These are phyloP conservation scores for Wallacemonas sp. DNA, from an alignment of 208 protist genomes.

Conservation along the genomic window DNA sequence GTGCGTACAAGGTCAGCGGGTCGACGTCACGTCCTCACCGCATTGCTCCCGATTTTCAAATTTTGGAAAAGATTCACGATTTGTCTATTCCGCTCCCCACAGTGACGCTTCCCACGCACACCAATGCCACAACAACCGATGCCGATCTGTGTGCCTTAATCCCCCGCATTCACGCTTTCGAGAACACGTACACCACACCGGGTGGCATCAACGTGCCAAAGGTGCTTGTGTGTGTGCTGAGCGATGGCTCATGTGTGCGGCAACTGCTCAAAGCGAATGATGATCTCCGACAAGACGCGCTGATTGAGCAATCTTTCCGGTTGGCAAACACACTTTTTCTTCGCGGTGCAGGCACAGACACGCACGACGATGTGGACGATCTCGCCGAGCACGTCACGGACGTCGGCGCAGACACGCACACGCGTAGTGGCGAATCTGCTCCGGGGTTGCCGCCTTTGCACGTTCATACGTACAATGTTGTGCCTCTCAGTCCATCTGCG, in stretches of 20 bases:
- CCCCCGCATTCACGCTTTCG: conserved; percentile 59
- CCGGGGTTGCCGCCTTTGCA: conserved; percentile 19
- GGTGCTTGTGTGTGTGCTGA: conserved; percentile 79
- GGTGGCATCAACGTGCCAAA: conserved; percentile 97
- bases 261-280: conserved; percentile 93
- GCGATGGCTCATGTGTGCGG: conserved; percentile 76
- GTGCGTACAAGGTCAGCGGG: conserved; percentile 36
- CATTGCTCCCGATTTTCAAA: conserved; percentile 39
- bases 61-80: conserved; percentile 31
- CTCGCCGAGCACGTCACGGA: conserved; percentile 5
- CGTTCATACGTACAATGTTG: conserved; percentile 94
- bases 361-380: no score
- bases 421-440: neutral
- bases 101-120: conserved; percentile 15
- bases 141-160: neutral
- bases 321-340: conserved; percentile 82
- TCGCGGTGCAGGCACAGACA: conserved; percentile 6
- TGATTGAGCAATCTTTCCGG: conserved; percentile 95
- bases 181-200: conserved; percentile 59
- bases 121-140: neutral
- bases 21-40: conserved; percentile 15
- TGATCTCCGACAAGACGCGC: conserved; percentile 96
- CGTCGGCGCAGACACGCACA: neutral
- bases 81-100: conserved; percentile 50
- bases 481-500: conserved; percentile 88